Evolutionary conservation across 768 basidiomycete genomes (phyloP), one percentile per base, ranked within the genome.

Genomic region (Dioszegia hungarica): DNA sequence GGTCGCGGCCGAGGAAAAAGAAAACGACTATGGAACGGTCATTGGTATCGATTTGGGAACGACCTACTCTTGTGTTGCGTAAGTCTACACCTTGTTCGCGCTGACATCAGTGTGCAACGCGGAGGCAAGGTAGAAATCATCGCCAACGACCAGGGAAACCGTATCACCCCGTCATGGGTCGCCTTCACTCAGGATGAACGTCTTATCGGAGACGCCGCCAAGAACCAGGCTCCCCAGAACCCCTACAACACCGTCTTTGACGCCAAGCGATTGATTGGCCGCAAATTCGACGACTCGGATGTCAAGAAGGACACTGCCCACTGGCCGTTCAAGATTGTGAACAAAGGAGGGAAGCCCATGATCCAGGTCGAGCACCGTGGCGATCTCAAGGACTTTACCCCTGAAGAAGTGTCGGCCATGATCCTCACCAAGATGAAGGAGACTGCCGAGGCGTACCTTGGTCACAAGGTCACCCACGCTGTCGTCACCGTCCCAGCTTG

Each of bases 41-140:
- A 94, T 94, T 75, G 92, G 31, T 66, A 49, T 72, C 88, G 90
- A 94, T 81, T 80, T 94, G 79, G 91, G 91, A 79, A 95, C 91
- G 46, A 91, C 88, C 67, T 91, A 95, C 80, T 95, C 92, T 62
- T 95, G 92, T 80, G 93, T 97, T 70, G 92, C 88, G 89, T 90
- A 61, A 76, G 87, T 81, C 2, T 0, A 4, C 14, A 4, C 25
- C 3, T 17, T 2, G 14, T 14, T 24, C 36, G 10, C 8, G 33
- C 52, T 51, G 36, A 45, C 45, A 15, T 2, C 63, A 88, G 89
- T 81, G 86, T 92, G 25, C 86, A 88, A 76, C 86, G 85, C 49
- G 85, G 85, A 56, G 89, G 89, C 59, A 86, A 86, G 61, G 89
- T 91, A 53, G 88, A 90, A 79, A 90, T 89, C 62, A 88, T 90